Conservation (phyloP, 1,284 basidiomycete genomes). For the Gymnopus androsaceus region DNA sequence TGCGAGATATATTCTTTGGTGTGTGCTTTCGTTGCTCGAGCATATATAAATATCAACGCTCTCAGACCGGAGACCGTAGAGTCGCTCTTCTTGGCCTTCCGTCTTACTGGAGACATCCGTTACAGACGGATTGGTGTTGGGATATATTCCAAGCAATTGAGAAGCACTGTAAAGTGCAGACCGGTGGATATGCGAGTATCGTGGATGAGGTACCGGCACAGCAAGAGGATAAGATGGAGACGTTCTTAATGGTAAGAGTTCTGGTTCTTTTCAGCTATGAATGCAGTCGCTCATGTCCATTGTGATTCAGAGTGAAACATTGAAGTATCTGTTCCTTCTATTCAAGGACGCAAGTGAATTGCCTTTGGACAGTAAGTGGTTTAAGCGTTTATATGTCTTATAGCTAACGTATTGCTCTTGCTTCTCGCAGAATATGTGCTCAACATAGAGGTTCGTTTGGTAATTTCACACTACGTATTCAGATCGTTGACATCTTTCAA, state of each 20-base stretch:
- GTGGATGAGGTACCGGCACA: slow-evolving; percentile 73
- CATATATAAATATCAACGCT: not conserved
- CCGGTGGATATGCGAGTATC: slow-evolving; percentile 85
- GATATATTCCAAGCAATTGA: slow-evolving; percentile 89
- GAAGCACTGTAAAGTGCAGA: slow-evolving; percentile 71
- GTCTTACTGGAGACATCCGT: slow-evolving; percentile 79
- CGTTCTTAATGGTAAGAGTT: slow-evolving; percentile 78
- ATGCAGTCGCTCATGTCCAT: slow-evolving; percentile 12
- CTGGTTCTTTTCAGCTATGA: slow-evolving; percentile 1
- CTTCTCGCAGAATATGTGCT: slow-evolving; percentile 96
- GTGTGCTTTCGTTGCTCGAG: slow-evolving; percentile 21
- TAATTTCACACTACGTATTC: too few species aligned
- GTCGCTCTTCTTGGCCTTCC: slow-evolving; percentile 86
- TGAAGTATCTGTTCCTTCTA: slow-evolving; percentile 92
- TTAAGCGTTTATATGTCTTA: not conserved
- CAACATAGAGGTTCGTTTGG: slow-evolving; percentile 82
- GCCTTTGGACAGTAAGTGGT: slow-evolving; percentile 68
- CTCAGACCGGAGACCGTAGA: slow-evolving; percentile 94
- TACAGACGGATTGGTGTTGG: slow-evolving; percentile 91
- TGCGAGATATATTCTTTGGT: slow-evolving; percentile 88
- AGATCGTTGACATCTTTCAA: too few species aligned
- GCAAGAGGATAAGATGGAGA: slow-evolving; percentile 92
- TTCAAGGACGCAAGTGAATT: slow-evolving; percentile 80
- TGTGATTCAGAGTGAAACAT: slow-evolving; percentile 77
- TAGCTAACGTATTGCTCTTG: too few species aligned